Conservation (phyloP, 139 green algal species). For the Chlamydomonas sp. region DNA sequence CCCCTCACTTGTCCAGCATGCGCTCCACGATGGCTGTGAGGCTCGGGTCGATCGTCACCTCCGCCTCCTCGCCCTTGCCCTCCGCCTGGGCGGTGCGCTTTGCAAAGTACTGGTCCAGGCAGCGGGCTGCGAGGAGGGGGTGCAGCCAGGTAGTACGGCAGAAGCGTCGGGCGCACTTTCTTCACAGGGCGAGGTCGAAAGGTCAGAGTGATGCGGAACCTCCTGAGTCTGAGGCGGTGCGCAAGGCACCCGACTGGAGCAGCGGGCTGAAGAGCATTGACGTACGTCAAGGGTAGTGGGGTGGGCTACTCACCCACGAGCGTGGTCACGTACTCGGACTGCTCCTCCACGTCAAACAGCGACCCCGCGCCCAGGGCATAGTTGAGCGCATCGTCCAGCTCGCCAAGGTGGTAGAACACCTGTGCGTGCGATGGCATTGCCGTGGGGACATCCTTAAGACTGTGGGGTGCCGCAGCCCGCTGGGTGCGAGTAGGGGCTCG, state of each 20-base stretch:
- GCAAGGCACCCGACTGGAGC: neutral
- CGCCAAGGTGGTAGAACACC: constrained; percentile 99
- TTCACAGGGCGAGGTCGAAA: neutral
- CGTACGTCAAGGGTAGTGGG: neutral
- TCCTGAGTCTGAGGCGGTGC: neutral
- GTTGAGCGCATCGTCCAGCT: constrained; percentile 94
- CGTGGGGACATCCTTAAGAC: neutral
- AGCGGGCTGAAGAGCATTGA: neutral
- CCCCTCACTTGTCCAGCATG: constrained; percentile 86
- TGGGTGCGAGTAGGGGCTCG: neutral
- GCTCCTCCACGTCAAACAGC: constrained; percentile 94
- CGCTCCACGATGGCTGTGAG: constrained; percentile 93
- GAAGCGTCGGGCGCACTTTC: neutral
- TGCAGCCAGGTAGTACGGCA: neutral
- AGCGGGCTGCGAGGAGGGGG: constrained; percentile 79
- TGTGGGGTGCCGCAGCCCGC: neutral
- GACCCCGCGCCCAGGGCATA: constrained; percentile 93
- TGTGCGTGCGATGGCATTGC: constrained; percentile 48
- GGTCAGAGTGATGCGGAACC: neutral
- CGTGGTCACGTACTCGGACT: constrained; percentile 95
- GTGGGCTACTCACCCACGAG: constrained; percentile 82
- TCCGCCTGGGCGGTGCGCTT: constrained; percentile 63
- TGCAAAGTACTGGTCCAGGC: constrained; percentile 95
- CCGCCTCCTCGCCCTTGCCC: constrained; percentile 31
- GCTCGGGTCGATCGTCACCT: constrained; percentile 79